A percentile compares a stretch with the other conserved stretches of the same genome.
Conservation (phyloP, 768 basidiomycete genomes). For the Russula emetica region DNA sequence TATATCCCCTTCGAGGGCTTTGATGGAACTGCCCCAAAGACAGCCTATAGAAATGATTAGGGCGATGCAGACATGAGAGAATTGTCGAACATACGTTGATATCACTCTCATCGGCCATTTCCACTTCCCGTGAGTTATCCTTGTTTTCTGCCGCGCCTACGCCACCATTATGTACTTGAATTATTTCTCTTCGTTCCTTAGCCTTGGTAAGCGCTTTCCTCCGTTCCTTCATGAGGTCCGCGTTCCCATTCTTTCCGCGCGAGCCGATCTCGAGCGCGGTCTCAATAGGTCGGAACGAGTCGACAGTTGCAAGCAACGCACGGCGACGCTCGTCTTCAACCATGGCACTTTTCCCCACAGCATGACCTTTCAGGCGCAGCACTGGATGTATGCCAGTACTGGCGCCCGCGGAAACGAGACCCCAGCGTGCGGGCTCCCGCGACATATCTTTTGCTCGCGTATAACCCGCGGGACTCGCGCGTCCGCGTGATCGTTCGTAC, state of each 20-base stretch:
- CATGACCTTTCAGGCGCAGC: conserved; percentile 38
- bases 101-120: conserved; percentile 77
- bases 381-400: conserved; percentile 62
- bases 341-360: conserved; percentile 35
- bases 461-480: conserved; percentile 82
- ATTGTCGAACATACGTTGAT: conserved; percentile 62
- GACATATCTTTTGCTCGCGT: conserved; percentile 84
- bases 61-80: conserved; percentile 53
- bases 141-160: conserved; percentile 35
- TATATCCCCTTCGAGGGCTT: conserved; percentile 46
- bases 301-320: conserved; percentile 67
- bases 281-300: conserved; percentile 78
- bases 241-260: conserved; percentile 57
- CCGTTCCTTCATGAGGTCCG: conserved; percentile 83
- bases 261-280: conserved; percentile 88
- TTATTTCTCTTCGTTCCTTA: conserved; percentile 42
- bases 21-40: conserved; percentile 19
- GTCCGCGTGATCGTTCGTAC: conserved; percentile 92
- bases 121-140: conserved; percentile 37
- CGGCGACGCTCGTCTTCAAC: conserved; percentile 54
- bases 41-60: conserved; percentile 37
- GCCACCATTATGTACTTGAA: conserved; percentile 35
- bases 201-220: conserved; percentile 72
- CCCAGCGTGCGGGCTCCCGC: conserved; percentile 63
- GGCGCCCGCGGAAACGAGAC: conserved; percentile 58